Conservation (phyloP, 2,329 filamentous ascomycete species). For the Westerdykella aurantiaca region DNA sequence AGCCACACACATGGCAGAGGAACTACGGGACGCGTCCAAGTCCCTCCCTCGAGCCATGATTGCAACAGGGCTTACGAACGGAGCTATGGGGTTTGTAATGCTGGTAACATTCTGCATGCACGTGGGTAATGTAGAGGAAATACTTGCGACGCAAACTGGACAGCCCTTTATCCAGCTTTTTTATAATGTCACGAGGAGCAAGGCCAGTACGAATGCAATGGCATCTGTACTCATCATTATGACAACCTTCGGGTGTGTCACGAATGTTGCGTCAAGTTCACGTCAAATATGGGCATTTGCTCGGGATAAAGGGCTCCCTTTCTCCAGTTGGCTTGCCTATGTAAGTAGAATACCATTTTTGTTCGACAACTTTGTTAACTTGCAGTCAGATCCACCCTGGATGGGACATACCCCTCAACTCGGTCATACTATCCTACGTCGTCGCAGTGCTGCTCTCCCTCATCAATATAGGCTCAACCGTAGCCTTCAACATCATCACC, state of each 20-base stretch:
- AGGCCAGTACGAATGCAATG: constrained; percentile 7
- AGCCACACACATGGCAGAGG: constrained; percentile 33
- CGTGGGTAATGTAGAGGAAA: constrained; percentile 21
- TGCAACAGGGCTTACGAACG: constrained; percentile 32
- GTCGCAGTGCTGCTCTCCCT: constrained; percentile 31
- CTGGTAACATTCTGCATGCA: constrained; percentile 11
- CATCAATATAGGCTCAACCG: constrained; percentile 42
- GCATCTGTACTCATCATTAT: constrained; percentile 9
- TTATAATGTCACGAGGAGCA: constrained; percentile 16
- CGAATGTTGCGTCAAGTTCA: constrained; percentile 12
- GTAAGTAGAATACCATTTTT: constrained; percentile 7
- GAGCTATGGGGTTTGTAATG: constrained; percentile 32
- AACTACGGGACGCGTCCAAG: constrained; percentile 21
- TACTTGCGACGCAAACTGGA: constrained; percentile 10
- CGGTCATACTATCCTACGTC: constrained; percentile 22
- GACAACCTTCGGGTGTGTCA: constrained; percentile 13
- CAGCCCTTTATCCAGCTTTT: constrained; percentile 28
- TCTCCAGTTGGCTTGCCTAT: constrained; percentile 18
- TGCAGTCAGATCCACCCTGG: constrained; percentile 22
- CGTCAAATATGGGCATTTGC: constrained; percentile 18
- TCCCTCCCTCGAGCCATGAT: constrained; percentile 36
- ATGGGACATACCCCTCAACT: constrained; percentile 31
- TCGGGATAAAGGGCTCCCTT: constrained; percentile 16
- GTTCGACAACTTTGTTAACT: background rate
- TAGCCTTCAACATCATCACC: constrained; percentile 39